These are phyloP conservation scores for Dionaea muscipula DNA, from an alignment of 179 eudicot genomes.

Conservation along the genomic window DNA sequence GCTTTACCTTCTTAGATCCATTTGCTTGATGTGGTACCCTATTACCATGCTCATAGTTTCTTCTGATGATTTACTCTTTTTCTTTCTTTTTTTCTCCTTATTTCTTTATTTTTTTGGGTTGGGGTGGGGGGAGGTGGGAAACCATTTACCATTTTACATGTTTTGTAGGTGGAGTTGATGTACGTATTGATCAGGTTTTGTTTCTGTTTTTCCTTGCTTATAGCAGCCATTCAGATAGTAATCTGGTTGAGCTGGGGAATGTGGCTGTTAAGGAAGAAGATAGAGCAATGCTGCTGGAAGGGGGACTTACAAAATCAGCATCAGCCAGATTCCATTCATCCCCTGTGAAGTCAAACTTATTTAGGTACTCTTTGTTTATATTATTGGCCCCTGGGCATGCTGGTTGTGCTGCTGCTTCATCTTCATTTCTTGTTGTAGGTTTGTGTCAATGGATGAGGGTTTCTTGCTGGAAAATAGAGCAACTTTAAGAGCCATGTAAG, in stretches of 20 bases:
- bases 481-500: conserved; percentile 85
- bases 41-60: no score
- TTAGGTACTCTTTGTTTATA: conserved; percentile 36
- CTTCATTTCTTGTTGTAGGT: conserved; percentile 27
- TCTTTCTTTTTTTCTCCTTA: no score
- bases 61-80: no score
- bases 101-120: no score
- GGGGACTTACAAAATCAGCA: conserved; percentile 51
- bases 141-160: no score
- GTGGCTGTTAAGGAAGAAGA: conserved; percentile 68
- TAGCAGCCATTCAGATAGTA: conserved; percentile 77
- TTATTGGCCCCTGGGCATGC: not conserved
- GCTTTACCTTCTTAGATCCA: no score
- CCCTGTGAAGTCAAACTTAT: conserved; percentile 50
- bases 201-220: conserved; percentile 9
- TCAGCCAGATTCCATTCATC: conserved; percentile 38
- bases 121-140: no score
- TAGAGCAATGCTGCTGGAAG: conserved; percentile 73
- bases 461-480: conserved; percentile 80
- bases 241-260: conserved; percentile 66
- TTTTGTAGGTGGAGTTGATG: no score
- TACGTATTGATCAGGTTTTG: no score
- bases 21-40: no score
- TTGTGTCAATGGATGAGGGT: conserved; percentile 75
- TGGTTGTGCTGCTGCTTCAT: not conserved